Base-by-base conservation (phyloP, 345 rosid species). In the Mercurialis annua region DNA sequence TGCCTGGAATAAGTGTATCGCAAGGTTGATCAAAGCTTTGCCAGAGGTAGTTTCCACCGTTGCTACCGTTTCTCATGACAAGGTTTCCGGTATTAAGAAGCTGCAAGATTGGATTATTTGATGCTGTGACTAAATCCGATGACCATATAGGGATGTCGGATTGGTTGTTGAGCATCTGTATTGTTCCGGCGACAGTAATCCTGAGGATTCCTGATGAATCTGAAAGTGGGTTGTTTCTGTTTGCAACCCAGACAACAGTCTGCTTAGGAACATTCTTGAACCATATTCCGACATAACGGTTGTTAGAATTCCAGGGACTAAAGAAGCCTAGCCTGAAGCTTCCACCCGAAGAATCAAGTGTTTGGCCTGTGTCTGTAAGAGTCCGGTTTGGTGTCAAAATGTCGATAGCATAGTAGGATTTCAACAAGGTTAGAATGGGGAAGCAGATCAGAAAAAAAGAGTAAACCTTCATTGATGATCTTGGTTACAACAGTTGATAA, bases 11-110 rank as follows among this genome's bases (percentile, higher is more conserved):
- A 21, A 69, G 77, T 0, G 95, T 84, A 46, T 90, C 90, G 0
- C 90, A 80, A 27, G 89, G 90, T 59, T 83, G 33, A 8, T 85
- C 34, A 68, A 86, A 83, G 84, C 94, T 90, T 65, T 82, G 84
- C 95, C 92, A 90, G 5, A 48, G 34, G 40, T 67, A 9, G 66
- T 74, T 65, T n/a, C n/a, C n/a, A 27, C 40, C 81, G 1, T 9
- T 71, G n/a, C 27, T 34, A 21, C 51, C 34, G 38, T 68, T 59
- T 26, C 10, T 59, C n/a, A 77, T 44, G 15, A 70, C 72, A 6
- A 77, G 68, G 44, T 77, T 77, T 34, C 81, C 82, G 18, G 43
- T 47, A 34, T 67, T 49, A 10, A 70, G 59, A 20, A 80, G 72
- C 73, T 40, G 59, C 16, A 69, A 53, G 27, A 69, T 65, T 18